Base-by-base conservation (phyloP, 148 eudicot genomes). In the Cornus kousa region DNA sequence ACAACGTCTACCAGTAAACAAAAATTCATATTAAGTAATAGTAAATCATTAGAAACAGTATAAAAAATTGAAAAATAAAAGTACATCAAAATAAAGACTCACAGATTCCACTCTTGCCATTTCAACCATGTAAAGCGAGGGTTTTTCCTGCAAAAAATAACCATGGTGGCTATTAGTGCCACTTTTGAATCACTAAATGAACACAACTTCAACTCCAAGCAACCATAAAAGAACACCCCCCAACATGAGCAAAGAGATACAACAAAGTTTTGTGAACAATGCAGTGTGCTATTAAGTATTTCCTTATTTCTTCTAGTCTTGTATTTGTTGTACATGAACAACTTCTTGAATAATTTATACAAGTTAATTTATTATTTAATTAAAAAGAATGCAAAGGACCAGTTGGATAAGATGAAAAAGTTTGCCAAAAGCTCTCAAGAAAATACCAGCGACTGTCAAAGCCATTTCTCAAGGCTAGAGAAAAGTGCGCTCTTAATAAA, bases 61-160 rank as follows among this genome's bases (percentile, higher is more conserved):
- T 5, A 13, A 19, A 57, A 13, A 57, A 0, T 14, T 13, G 1
- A 57, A 11, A 57, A 57, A 13, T 19, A 3, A 14, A 3, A 57
- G 17, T 19, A 57, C 20, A 10, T 57, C 46, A 76, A 17, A 74
- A 53, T 20, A 67, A 71, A 70, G 74, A 88, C 90, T 87, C 84
- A 92, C 94, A 75, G 90, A 77, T 84, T 88, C 87, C 57, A 88
- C 78, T 80, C 83, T 84, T 67, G 89, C 94, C 92, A 95, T 83
- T 83, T 95, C 97, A 65, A 90, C 97, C 96, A 91, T 89, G 82
- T 80, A 95, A 17, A 80, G 86, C 57, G 94, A 82, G 24, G 96
- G 96, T 70, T 93, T 93, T 87, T 89, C 98, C 98, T 93, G 92
- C 66, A 74, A 75, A 77, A 70, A 39, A 81, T 40, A 39, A 60